phyloP scores from a whole-genome alignment of 2,329 filamentous ascomycete species.

The Ascochyta clinopodiicola region DNA sequence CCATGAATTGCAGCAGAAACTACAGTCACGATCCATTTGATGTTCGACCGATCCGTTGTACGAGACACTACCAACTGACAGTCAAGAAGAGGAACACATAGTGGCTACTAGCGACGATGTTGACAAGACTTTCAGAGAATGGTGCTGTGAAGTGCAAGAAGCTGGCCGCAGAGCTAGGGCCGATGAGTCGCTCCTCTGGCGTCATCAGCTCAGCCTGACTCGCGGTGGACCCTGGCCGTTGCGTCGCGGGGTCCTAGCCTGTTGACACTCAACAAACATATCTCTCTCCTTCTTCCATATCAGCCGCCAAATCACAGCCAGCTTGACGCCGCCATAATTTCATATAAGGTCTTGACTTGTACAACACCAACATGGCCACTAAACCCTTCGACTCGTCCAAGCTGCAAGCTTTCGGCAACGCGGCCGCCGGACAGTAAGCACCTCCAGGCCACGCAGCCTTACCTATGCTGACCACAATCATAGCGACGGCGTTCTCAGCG shows the following conservation, averaged over 20 bases:
- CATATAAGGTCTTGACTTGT: not conserved
- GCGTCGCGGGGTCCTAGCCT: constrained; percentile 14
- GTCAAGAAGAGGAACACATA: no score
- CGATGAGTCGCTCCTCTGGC: constrained; percentile 9
- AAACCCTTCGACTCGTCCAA: constrained; percentile 64
- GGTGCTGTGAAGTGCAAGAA: no score
- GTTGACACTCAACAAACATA: constrained; percentile 14
- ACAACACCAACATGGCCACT: constrained; percentile 43
- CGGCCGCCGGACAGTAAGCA: constrained; percentile 84
- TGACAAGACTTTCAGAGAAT: no score
- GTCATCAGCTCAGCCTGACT: constrained; percentile 24
- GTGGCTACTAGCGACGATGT: no score
- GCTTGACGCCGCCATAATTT: constrained; percentile 2
- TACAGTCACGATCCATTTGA: no score
- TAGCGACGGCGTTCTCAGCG: constrained; percentile 89
- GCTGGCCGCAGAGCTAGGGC: no score
- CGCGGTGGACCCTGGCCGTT: constrained; percentile 25
- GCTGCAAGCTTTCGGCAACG: constrained; percentile 73
- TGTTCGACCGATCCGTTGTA: no score
- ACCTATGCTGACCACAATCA: constrained; percentile 11
- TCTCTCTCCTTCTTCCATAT: constrained; percentile 4
- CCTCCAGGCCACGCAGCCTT: constrained; percentile 11
- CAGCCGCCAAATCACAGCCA: constrained; percentile 18
- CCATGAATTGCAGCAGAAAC: no score
- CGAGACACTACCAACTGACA: no score